A percentile compares a stretch with the other conserved stretches of the same genome.
These are phyloP conservation scores for Yamadazyma sp. DNA, from an alignment of 805 yeast species.

Conservation along the genomic window DNA sequence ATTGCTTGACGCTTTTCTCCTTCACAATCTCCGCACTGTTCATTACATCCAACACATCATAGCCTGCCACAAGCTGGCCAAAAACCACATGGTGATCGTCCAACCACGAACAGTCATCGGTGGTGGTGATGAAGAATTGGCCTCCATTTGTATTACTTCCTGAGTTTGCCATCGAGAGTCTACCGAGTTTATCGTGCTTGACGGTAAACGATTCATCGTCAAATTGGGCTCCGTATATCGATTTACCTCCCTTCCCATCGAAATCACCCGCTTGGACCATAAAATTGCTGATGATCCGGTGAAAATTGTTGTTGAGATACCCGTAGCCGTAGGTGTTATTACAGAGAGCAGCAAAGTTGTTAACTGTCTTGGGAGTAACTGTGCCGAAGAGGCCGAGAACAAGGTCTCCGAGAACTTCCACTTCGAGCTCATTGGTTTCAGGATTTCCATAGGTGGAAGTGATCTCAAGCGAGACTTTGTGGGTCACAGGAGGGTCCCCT, in stretches of 20 bases:
- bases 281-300: constrained; percentile 35
- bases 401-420: constrained; percentile 40
- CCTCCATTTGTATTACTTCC: constrained; percentile 49
- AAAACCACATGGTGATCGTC: constrained; percentile 95
- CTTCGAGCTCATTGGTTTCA: constrained; percentile 10
- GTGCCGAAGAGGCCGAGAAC: constrained; percentile 65
- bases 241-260: constrained; percentile 80
- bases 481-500: constrained; percentile 50
- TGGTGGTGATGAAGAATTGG: constrained; percentile 43
- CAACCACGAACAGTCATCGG: constrained; percentile 37
- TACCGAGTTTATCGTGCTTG: constrained; percentile 72
- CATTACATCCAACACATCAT: constrained; percentile 66
- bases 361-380: constrained; percentile 52
- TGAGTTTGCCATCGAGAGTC: constrained; percentile 84
- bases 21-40: constrained; percentile 13
- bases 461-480: constrained; percentile 44
- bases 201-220: constrained; percentile 63
- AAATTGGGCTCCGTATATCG: constrained; percentile 48
- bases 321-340: constrained; percentile 46
- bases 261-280: constrained; percentile 44
- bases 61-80: constrained; percentile 87
- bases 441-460: constrained; percentile 23
- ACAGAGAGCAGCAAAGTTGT: constrained; percentile 32
- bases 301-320: constrained; percentile 63
- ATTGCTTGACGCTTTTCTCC: constrained; percentile 21